Evolutionary conservation across 2,329 filamentous ascomycete genomes (phyloP), one percentile per base, ranked within the genome.

Genomic region (Biscogniauxia mediterranea): DNA sequence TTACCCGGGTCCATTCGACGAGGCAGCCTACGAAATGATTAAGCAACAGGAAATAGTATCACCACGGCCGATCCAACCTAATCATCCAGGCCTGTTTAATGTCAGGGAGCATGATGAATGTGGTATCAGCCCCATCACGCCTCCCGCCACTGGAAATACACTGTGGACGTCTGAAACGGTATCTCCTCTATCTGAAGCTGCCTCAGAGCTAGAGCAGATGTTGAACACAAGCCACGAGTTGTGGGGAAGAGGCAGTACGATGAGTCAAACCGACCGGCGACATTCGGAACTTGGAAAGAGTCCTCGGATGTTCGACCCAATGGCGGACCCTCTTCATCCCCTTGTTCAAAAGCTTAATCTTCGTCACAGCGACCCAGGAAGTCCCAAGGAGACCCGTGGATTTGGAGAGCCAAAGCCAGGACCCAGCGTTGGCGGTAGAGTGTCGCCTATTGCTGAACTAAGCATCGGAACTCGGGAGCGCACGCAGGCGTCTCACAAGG

Each of bases 351-450:
- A 65, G 42, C 63, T 59, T 52, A 65, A 59, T 42, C 52, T 59
- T 58, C 67, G 68, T 3, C 63, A 71, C 46, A 72, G 70, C 55
- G 69, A 72, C 56, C 69, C 69, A 0, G 69, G 68, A 0, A 69
- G 66, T 38, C 68, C 68, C 1, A 55, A 61, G 46, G 61, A 28
- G 25, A 58, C 59, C 56, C 61, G 60, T 20, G 64, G 55, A 20
- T 60, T 65, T 28, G 66, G 66, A 23, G 65, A 66, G 25, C 63
- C 67, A 3, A 63, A 63, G 15, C 64, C 67, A 4, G 64, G 64
- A 17, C 67, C 62, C 5, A 58, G 65, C 38, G 58, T 64, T 13
- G 50, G 61, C 19, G 21, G 56, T 13, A 38, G 54, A 6, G 54
- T 26, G 4, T 38, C 57, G 5, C 26, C 56, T 19, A 28, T 58